Base-by-base conservation (phyloP, 441 rosid genomes). In the Arabidopsis lyrata region DNA sequence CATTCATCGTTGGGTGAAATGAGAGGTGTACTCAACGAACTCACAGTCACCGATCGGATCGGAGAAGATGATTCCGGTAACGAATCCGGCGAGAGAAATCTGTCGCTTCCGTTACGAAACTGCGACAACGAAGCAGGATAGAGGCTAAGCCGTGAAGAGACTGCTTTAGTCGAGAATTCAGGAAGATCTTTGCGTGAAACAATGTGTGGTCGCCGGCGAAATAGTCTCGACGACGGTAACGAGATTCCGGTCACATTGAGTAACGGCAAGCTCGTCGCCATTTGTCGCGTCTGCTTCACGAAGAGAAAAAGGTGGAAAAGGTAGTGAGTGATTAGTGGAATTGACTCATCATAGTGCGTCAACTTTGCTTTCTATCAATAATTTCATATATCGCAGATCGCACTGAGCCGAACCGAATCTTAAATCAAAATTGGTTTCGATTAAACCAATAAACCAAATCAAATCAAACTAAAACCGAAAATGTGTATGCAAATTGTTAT, bases 1-100 rank as follows among this genome's bases (percentile, higher is more conserved):
- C 97, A 94, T 58, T 78, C 83, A 63, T 94, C 98, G 62, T 81
- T 69, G 4, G 95, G 84, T 67, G 93, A 84, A 67, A 91, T 83
- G 68, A 94, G 85, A 54, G 98, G 95, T 56, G 75, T 66, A 61
- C 11, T 85, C 78, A 90, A 58, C 71, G 95, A 92, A 79, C 89
- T 66, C 60, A 77, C 90, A 4, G 79, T 41, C 6, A 87, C 80
- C 45, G 80, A 69, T 69, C 88, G 82, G 78, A 48, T 55, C 69
- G 76, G 59, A 49, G 72, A 14, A 1, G 71, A 32, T 31, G 20
- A 3, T 2, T 60, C 61, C 5, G 74, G 48, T 47, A 53, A 14
- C 68, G 44, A 49, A 14, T 24, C 57, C 47, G 80, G 86, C 6
- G 78, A 80, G 35, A 67, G 80, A 78, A 81, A 81, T 45, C 74